phyloP scores from a whole-genome alignment of 2,329 filamentous ascomycete genomes.

The Colletotrichum phormii region DNA sequence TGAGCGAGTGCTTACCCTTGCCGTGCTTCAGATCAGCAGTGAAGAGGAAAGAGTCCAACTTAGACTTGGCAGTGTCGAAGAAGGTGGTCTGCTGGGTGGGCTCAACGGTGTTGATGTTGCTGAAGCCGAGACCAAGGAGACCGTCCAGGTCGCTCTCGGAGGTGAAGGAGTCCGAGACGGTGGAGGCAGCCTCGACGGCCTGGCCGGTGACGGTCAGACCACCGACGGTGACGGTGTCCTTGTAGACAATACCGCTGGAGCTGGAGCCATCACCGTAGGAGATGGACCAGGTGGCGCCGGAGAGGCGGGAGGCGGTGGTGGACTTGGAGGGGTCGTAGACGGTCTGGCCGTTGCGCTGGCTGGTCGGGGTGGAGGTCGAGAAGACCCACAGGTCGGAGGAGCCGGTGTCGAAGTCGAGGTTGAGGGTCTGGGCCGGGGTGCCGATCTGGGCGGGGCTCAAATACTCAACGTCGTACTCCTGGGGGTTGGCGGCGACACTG shows the following conservation, averaged over 20 bases:
- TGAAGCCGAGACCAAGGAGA: slow-evolving; percentile 76
- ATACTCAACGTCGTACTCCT: slow-evolving; percentile 50
- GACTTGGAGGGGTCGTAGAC: slow-evolving; percentile 45
- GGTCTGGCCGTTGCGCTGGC: slow-evolving; percentile 42
- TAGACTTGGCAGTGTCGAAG: slow-evolving; percentile 36
- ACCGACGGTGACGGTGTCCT: slow-evolving; percentile 45
- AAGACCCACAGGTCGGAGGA: slow-evolving; percentile 56
- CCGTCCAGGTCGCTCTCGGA: slow-evolving; percentile 59
- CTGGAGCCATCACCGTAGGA: slow-evolving; percentile 47
- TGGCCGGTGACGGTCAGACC: slow-evolving; percentile 43
- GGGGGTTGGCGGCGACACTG: slow-evolving; percentile 43
- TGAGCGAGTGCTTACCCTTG: slow-evolving; percentile 53
- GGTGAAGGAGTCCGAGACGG: slow-evolving; percentile 43
- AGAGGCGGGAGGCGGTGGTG: slow-evolving; percentile 42
- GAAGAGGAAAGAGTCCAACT: slow-evolving; percentile 33
- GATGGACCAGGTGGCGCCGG: slow-evolving; percentile 45
- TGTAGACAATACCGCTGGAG: slow-evolving; percentile 47
- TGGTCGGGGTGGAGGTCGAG: slow-evolving; percentile 42
- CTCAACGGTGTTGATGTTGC: slow-evolving; percentile 48
- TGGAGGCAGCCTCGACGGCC: slow-evolving; percentile 46
- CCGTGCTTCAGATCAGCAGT: slow-evolving; percentile 37
- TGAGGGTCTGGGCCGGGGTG: slow-evolving; percentile 55
- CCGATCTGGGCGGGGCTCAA: slow-evolving; percentile 55
- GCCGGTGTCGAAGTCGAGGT: slow-evolving; percentile 59
- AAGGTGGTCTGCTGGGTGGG: slow-evolving; percentile 48